Base-by-base conservation (phyloP, 805 yeast genomes). In the Saturnispora galanensis region DNA sequence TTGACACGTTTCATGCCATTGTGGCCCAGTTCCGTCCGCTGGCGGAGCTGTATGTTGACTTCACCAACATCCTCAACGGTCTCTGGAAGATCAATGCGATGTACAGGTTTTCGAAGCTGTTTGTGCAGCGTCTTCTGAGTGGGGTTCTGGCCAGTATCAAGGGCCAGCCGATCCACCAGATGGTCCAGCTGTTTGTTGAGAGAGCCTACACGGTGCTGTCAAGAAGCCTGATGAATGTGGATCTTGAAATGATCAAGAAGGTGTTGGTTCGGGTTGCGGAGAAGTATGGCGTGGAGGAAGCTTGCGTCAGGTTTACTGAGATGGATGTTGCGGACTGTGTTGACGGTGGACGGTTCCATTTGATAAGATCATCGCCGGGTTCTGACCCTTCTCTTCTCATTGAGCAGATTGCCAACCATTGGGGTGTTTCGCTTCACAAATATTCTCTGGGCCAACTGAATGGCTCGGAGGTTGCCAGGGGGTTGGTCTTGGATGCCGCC, bases 361-460 rank as follows among this genome's bases (percentile, higher is more conserved):
- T 84, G 13, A 50, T 85, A 21, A 74, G 79, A 17, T 73, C 81
- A 0, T 70, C 77, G 5, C 73, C 72, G 26, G 84, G 84, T 2
- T 70, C 65, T 47, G 97, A 89, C 60, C 79, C 90, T 0, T 73
- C 83, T 0, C 67, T 67, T 45, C 70, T 66, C 43, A 66, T 88
- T 3, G 67, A 67, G 30, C 58, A 61, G 30, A 47, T 74, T 5
- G 79, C 86, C 0, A 51, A 54, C 1, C 32, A 49, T 0, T 12
- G 33, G 0, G 54, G 56, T 0, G 50, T 51, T 7, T 52, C 60
- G 2, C 54, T 79, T 31, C 56, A 54, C 0, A 59, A 70, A 1
- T 70, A 84, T 33, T 75, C 96, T 0, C 69, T 89, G 75, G 97
- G 96, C 0, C 76, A 94, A 0, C 56, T 59, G 18, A 95, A 86